A percentile compares a stretch with the other conserved stretches of the same genome.
phyloP scores from a whole-genome alignment of 2,329 filamentous ascomycete species.

The Huntiella moniliformis region DNA sequence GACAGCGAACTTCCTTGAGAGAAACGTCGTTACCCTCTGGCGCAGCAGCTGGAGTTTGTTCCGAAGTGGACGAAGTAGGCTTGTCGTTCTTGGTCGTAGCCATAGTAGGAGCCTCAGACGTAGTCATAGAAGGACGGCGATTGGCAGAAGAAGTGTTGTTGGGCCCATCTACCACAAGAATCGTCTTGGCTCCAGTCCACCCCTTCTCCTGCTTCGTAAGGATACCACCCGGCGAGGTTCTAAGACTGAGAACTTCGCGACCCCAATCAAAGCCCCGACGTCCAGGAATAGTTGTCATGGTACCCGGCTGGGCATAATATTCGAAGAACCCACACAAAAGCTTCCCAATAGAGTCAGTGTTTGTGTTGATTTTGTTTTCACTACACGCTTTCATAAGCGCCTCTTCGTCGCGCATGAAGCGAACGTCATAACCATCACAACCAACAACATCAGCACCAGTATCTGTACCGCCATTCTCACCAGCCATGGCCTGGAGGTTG shows the following conservation, averaged over 20 bases:
- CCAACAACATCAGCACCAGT: slow-evolving; percentile 22
- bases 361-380: slow-evolving; percentile 42
- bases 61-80: slow-evolving; percentile 9
- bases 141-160: background rate
- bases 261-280: slow-evolving; percentile 60
- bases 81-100: slow-evolving; percentile 9
- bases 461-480: slow-evolving; percentile 20
- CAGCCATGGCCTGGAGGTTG: slow-evolving; percentile 51
- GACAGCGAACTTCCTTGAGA: slow-evolving; percentile 52
- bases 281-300: slow-evolving; percentile 29
- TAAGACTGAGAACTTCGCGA: slow-evolving; percentile 58
- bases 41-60: background rate
- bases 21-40: slow-evolving; percentile 17
- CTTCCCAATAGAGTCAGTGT: slow-evolving; percentile 48
- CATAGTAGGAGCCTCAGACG: background rate
- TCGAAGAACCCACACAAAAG: slow-evolving; percentile 73
- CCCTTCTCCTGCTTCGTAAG: slow-evolving; percentile 59
- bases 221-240: slow-evolving; percentile 45
- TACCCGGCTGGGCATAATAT: slow-evolving; percentile 51
- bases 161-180: slow-evolving; percentile 16
- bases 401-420: slow-evolving; percentile 59
- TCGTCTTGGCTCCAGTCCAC: slow-evolving; percentile 69
- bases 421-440: slow-evolving; percentile 49
- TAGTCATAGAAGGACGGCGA: background rate
- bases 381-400: slow-evolving; percentile 45